A percentile compares a stretch with the other conserved stretches of the same genome.
phyloP scores from a whole-genome alignment of 352 stramenopile species.

The Phytophthora foliorum region DNA sequence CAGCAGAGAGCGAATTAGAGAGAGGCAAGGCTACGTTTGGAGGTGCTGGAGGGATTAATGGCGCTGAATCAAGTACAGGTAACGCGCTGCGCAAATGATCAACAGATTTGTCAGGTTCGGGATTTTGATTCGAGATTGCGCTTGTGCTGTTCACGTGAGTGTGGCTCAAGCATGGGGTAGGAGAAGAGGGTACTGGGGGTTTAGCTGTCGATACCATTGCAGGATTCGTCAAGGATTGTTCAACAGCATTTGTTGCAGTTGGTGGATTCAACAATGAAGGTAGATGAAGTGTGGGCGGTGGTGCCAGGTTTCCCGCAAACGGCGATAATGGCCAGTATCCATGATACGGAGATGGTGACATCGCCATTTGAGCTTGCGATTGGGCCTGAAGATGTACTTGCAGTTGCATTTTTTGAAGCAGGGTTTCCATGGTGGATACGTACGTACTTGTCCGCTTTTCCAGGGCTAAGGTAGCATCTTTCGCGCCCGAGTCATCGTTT shows the following conservation, averaged over 20 bases:
- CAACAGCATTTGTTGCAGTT: constrained; percentile 1
- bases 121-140: constrained; percentile 2
- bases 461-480: constrained; percentile 28
- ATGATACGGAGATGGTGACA: constrained; percentile 31
- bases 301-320: constrained; percentile 24
- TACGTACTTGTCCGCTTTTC: constrained; percentile 50
- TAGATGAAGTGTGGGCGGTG: constrained; percentile 22
- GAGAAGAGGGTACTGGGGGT: background rate
- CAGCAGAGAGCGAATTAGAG: constrained; percentile 1
- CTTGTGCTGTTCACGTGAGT: constrained; percentile 1
- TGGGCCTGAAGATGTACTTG: constrained; percentile 62
- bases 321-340: constrained; percentile 39
- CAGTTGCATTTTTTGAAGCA: constrained; percentile 74
- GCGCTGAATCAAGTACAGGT: constrained; percentile 7
- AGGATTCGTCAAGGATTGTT: background rate
- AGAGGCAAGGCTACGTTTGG: background rate
- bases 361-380: constrained; percentile 35
- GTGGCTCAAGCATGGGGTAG: background rate
- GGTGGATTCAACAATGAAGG: constrained; percentile 11
- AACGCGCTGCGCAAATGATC: constrained; percentile 8
- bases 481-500: constrained; percentile 8
- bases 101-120: constrained; percentile 5
- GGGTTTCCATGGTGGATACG: constrained; percentile 56
- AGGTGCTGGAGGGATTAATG: background rate
- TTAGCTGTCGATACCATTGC: background rate